A percentile compares a stretch with the other conserved stretches of the same genome.
These are phyloP conservation scores for Periconia sp. DNA, from an alignment of 2,329 filamentous ascomycete genomes.

Conservation along the genomic window DNA sequence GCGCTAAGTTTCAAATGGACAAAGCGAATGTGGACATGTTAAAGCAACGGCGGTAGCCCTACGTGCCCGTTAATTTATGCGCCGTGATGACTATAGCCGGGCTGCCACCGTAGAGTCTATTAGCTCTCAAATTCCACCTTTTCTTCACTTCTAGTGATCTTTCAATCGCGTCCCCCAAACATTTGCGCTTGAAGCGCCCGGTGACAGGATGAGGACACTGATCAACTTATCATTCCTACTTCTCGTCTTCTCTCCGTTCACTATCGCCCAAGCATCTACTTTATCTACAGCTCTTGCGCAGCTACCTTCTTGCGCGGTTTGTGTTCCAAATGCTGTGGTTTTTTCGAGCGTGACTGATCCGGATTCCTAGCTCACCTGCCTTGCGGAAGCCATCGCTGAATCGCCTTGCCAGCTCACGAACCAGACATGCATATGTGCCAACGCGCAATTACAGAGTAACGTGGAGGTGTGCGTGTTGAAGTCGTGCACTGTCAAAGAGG, in stretches of 20 bases:
- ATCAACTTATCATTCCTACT: slow-evolving; percentile 14
- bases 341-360: slow-evolving; percentile 7
- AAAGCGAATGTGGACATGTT: no score
- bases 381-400: slow-evolving; percentile 12
- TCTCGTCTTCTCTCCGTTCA: slow-evolving; percentile 10
- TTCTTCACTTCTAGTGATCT: no score
- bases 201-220: slow-evolving; percentile 15
- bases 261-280: slow-evolving; percentile 8
- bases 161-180: background rate
- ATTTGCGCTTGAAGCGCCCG: background rate
- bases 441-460: slow-evolving; percentile 12
- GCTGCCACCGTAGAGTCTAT: no score
- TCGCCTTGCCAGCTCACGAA: slow-evolving; percentile 19
- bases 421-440: slow-evolving; percentile 19
- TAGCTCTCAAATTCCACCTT: slow-evolving; percentile 1
- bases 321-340: background rate
- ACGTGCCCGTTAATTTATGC: background rate
- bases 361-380: slow-evolving; percentile 16
- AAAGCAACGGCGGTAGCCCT: background rate
- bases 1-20: slow-evolving; percentile 14
- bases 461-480: slow-evolving; percentile 19
- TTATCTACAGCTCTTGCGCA: slow-evolving; percentile 4
- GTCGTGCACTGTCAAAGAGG: slow-evolving; percentile 17
- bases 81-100: background rate
- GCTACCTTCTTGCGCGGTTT: slow-evolving; percentile 15